These are phyloP conservation scores for Mallotus nudiflorus DNA, from an alignment of 345 rosid species.

Conservation along the genomic window DNA sequence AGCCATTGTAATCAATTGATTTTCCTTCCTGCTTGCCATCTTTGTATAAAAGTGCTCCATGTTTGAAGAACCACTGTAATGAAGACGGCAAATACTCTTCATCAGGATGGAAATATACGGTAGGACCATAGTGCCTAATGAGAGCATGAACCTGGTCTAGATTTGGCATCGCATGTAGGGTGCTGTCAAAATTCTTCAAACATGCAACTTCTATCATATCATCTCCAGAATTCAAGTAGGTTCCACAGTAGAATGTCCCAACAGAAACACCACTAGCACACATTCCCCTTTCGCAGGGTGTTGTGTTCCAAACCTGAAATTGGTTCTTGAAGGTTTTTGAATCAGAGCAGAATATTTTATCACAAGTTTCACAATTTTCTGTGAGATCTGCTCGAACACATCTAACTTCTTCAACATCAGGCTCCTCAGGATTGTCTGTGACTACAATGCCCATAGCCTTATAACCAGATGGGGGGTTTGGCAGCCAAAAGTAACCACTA, in stretches of 20 bases:
- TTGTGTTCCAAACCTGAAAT: conserved; percentile 63
- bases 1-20: conserved; percentile 53
- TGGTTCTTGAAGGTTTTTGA: conserved; percentile 34
- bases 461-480: conserved; percentile 78
- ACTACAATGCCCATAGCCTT: conserved; percentile 82
- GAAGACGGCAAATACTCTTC: conserved; percentile 88
- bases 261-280: conserved; percentile 63
- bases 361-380: conserved; percentile 61
- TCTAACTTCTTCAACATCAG: conserved; percentile 59
- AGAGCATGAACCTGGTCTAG: conserved; percentile 72
- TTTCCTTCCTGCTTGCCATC: conserved; percentile 47
- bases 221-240: conserved; percentile 38
- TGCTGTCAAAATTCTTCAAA: conserved; percentile 64
- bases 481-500: conserved; percentile 73
- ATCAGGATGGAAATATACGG: conserved; percentile 85
- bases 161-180: conserved; percentile 73
- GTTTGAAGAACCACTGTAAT: conserved; percentile 84
- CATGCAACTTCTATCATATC: conserved; percentile 52
- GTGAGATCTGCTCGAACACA: conserved; percentile 88
- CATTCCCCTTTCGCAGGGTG: conserved; percentile 77
- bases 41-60: conserved; percentile 64
- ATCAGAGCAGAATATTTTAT: conserved; percentile 44
- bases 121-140: conserved; percentile 75
- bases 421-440: conserved; percentile 45
- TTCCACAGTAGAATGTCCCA: conserved; percentile 75